Evolutionary conservation across 1,139 yeast species (phyloP), one percentile per base, ranked within the genome.

Genomic region (Taphrina communis): DNA sequence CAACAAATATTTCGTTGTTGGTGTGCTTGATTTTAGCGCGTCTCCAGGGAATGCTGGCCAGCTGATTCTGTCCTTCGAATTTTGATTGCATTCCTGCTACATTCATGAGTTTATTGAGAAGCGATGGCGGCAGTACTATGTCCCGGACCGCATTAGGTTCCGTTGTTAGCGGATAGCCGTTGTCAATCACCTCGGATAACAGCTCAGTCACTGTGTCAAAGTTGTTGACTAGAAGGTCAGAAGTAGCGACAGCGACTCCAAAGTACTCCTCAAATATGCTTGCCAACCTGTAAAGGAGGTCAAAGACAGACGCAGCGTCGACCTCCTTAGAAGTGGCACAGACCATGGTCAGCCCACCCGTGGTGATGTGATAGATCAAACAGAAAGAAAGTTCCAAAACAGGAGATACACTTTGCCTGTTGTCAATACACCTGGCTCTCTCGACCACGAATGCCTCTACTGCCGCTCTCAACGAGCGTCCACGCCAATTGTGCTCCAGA

Each of bases 1-100:
- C 97, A 9, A 92, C 88, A 76, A 86, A 90, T 79, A 92, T 83
- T 77, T 92, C 97, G 76, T 91, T 90, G 72, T 86, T 87, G 6
- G 90, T 82, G 77, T 89, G 85, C 70, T 84, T 83, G 12, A 88
- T 87, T 71, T 85, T 84, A 6, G 87, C 78, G 62, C 86, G 80
- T 74, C 97, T 82, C 97, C 97, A 91, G 0, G 95, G 94, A 11
- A 84, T 83, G 5, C 78, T 78, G 2, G 79, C 72, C 25, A 50
- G 21, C 19, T 70, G 73, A 36, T 39, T 36, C 35, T 50, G 39
- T 3, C 46, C 48, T 14, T 60, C 67, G n/a, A 21, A 21, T 35
- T 67, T 46, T 6, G 71, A 68, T 8, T 73, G 70, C 17, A 72
- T 38, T 17, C 73, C 72, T 42, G 71, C 70, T 2, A 67, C 60